A percentile compares a stretch with the other conserved stretches of the same genome.
Conservation (phyloP, 768 basidiomycete genomes). For the Phlebiopsis flavidoalba region DNA sequence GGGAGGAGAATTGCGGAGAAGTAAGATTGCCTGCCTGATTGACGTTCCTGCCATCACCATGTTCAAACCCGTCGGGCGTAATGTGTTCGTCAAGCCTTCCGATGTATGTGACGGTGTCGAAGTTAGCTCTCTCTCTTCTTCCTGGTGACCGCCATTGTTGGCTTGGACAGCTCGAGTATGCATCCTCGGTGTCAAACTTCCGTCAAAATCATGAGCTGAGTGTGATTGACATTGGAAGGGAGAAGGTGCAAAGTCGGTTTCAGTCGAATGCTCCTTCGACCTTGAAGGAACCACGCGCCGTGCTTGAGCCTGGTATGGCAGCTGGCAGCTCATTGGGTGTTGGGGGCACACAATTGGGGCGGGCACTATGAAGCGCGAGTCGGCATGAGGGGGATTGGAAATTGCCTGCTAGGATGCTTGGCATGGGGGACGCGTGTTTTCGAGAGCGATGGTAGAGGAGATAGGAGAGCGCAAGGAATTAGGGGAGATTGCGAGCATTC, state of each 20-base stretch:
- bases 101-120: too few species aligned
- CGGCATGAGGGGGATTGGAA: slow-evolving; percentile 12
- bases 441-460: slow-evolving; percentile 36
- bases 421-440: slow-evolving; percentile 22
- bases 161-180: slow-evolving; percentile 1
- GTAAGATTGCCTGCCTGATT: too few species aligned
- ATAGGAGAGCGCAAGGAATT: slow-evolving; percentile 38
- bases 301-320: not conserved
- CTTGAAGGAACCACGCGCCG: too few species aligned
- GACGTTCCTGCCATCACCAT: too few species aligned
- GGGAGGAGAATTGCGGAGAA: slow-evolving; percentile 31
- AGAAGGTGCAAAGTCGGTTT: not conserved
- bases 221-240: slow-evolving; percentile 7
- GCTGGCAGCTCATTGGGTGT: too few species aligned
- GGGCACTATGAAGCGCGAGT: slow-evolving; percentile 1
- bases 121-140: slow-evolving; percentile 45
- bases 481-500: slow-evolving; percentile 38
- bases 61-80: too few species aligned
- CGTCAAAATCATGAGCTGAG: too few species aligned
- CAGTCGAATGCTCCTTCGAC: not conserved
- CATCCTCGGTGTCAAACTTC: slow-evolving; percentile 4
- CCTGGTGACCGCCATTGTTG: not conserved
- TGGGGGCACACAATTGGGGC: not conserved
- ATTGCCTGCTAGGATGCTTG: slow-evolving; percentile 31
- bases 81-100: too few species aligned